These are phyloP conservation scores for Poa annua DNA, from an alignment of 176 grass and related monocot species.

Conservation along the genomic window DNA sequence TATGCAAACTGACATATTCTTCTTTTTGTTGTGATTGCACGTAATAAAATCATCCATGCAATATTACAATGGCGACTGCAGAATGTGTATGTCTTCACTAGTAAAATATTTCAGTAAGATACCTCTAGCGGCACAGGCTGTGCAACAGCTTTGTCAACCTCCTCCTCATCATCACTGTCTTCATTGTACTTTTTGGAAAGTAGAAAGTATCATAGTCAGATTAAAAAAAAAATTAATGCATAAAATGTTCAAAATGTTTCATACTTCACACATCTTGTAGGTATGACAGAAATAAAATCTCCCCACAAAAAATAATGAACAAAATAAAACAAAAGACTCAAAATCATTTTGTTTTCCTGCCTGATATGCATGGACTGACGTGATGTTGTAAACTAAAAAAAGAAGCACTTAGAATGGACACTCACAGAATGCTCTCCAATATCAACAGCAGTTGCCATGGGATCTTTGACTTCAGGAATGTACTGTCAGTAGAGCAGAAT, in stretches of 20 bases:
- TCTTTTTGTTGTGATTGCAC: not conserved
- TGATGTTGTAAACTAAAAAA: slow-evolving; percentile 8
- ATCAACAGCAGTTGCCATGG: slow-evolving; percentile 89
- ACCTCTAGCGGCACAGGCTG: slow-evolving; percentile 51
- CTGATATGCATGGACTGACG: slow-evolving; percentile 15
- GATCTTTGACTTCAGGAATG: slow-evolving; percentile 75
- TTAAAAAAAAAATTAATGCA: slow-evolving; percentile 24
- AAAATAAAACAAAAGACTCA: not conserved
- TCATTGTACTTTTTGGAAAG: slow-evolving; percentile 68
- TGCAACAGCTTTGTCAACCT: slow-evolving; percentile 43
- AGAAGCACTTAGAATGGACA: slow-evolving; percentile 38
- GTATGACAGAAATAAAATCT: not conserved
- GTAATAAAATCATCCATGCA: slow-evolving; percentile 15
- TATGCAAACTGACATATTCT: slow-evolving; percentile 18
- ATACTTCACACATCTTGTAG: slow-evolving; percentile 13
- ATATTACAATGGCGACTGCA: slow-evolving; percentile 16
- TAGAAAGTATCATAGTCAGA: slow-evolving; percentile 37
- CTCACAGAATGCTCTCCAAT: slow-evolving; percentile 90
- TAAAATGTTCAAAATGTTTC: not conserved
- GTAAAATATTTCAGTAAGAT: slow-evolving; percentile 34
- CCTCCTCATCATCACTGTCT: slow-evolving; percentile 74
- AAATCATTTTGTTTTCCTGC: slow-evolving; percentile 29
- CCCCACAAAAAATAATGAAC: not conserved
- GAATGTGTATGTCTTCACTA: slow-evolving; percentile 16
- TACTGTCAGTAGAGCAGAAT: slow-evolving; percentile 51